Conservation (phyloP, 441 rosid species). For the Euphorbia schlechtendalii region DNA sequence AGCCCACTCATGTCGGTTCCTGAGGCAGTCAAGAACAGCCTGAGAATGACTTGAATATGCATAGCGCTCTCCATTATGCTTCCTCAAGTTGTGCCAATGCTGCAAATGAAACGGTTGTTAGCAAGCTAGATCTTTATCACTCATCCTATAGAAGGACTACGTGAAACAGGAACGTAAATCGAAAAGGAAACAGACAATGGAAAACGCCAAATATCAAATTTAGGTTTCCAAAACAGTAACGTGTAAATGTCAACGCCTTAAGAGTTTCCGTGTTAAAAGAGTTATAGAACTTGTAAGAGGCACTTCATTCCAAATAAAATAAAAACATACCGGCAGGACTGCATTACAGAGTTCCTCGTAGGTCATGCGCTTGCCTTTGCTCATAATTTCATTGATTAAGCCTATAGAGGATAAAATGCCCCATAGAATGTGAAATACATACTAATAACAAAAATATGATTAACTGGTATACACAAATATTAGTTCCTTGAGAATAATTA, state of each 20-base stretch:
- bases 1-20: constrained; percentile 98
- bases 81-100: constrained; percentile 97
- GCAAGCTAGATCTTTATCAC: constrained; percentile 3
- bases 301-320: constrained; percentile 13
- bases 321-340: constrained; percentile 67
- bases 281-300: too few species aligned
- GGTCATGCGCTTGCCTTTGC: constrained; percentile 88
- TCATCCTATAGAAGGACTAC: too few species aligned
- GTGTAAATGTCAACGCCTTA: too few species aligned
- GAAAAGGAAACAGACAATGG: too few species aligned
- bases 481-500: constrained; percentile 19
- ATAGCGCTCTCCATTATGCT: constrained; percentile 96
- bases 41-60: constrained; percentile 97
- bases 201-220: too few species aligned
- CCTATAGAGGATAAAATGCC: constrained; percentile 27
- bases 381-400: constrained; percentile 86
- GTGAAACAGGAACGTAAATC: too few species aligned
- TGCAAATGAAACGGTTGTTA: constrained; percentile 30
- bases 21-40: constrained; percentile 96
- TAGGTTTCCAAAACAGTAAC: too few species aligned
- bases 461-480: constrained; percentile 3
- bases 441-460: not conserved
- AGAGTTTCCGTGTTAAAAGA: too few species aligned
- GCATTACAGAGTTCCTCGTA: constrained; percentile 94
- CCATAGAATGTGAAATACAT: constrained; percentile 2